Percentiles rank a stretch among this genome's conserved stretches.
Conservation (phyloP, 1,139 yeast genomes). For the Debaryomycetaceae sp. region DNA sequence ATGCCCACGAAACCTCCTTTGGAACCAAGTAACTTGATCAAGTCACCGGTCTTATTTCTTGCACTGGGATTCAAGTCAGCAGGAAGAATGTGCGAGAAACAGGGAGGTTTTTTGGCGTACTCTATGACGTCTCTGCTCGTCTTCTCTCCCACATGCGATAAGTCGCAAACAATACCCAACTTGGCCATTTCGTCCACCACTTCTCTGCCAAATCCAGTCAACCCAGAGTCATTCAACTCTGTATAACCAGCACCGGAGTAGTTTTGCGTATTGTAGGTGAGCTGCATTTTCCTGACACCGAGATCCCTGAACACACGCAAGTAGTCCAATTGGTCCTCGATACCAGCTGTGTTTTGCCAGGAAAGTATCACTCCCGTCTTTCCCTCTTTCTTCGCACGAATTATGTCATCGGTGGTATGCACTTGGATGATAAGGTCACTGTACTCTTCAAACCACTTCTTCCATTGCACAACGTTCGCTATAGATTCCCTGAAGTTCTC, state of each 20-base stretch:
- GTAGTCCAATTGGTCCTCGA: constrained; percentile 13
- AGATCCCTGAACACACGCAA: constrained; percentile 11
- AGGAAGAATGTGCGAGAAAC: constrained; percentile 7
- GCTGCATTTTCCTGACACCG: constrained; percentile 13
- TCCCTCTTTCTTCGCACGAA: constrained; percentile 8
- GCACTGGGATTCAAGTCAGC: constrained; percentile 11
- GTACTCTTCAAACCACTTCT: constrained; percentile 13
- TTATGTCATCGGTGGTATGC: constrained; percentile 10
- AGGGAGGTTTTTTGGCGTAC: not conserved
- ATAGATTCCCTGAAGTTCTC: constrained; percentile 12
- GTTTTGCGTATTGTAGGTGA: constrained; percentile 13
- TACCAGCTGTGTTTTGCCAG: constrained; percentile 14
- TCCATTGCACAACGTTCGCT: constrained; percentile 12
- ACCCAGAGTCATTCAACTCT: constrained; percentile 6
- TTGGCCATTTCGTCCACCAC: constrained; percentile 13
- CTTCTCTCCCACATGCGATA: constrained; percentile 1
- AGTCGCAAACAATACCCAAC: constrained; percentile 14
- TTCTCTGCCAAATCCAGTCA: constrained; percentile 15
- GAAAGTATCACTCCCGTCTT: constrained; percentile 13
- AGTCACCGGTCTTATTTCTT: constrained; percentile 11
- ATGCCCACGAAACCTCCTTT: constrained; percentile 14
- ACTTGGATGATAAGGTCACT: constrained; percentile 11
- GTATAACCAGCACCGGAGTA: constrained; percentile 13
- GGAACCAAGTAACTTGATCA: constrained; percentile 10
- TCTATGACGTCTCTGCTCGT: not conserved